Percentiles rank a stretch among this genome's conserved stretches.
phyloP scores from a whole-genome alignment of 228 moss, liverwort and hornwort genomes.

The Sphagnum magellanicum region DNA sequence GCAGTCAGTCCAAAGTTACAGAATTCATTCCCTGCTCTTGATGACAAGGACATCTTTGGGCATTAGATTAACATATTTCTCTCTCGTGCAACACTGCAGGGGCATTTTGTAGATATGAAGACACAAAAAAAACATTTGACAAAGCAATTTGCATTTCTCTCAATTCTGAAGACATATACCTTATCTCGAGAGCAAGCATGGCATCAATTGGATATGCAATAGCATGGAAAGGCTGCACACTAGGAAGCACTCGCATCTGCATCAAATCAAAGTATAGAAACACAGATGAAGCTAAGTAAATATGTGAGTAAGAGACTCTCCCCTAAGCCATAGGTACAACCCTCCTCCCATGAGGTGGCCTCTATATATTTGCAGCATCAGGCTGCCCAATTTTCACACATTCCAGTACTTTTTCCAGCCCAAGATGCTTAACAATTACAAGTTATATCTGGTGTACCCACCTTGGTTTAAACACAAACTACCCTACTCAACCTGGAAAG shows the following conservation, averaged over 20 bases:
- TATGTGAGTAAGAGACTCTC: neutral
- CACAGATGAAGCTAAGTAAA: neutral
- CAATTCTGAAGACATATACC: conserved; percentile 27
- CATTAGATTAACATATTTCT: neutral
- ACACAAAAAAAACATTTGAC: neutral
- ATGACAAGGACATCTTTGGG: neutral
- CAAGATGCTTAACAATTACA: too few relatives aligned
- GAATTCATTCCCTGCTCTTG: neutral
- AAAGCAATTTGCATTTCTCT: neutral
- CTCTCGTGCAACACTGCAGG: too few relatives aligned
- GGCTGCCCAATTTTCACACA: too few relatives aligned
- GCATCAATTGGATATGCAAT: conserved; percentile 98
- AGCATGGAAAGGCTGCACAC: conserved; percentile 98
- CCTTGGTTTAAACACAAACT: too few relatives aligned
- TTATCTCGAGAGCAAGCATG: conserved; percentile 87
- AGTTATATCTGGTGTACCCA: too few relatives aligned
- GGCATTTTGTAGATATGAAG: too few relatives aligned
- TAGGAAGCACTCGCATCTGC: conserved; percentile 90
- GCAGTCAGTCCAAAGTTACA: neutral
- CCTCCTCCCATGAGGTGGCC: too few relatives aligned
- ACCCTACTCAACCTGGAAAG: too few relatives aligned
- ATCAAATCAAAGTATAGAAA: conserved; percentile 1
- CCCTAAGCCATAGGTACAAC: too few relatives aligned
- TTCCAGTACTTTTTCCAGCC: too few relatives aligned
- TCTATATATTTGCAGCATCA: too few relatives aligned